A percentile compares a stretch with the other conserved stretches of the same genome.
Evolutionary conservation across 208 protist species (phyloP).

Genomic region (Spironucleus salmonicida): DNA sequence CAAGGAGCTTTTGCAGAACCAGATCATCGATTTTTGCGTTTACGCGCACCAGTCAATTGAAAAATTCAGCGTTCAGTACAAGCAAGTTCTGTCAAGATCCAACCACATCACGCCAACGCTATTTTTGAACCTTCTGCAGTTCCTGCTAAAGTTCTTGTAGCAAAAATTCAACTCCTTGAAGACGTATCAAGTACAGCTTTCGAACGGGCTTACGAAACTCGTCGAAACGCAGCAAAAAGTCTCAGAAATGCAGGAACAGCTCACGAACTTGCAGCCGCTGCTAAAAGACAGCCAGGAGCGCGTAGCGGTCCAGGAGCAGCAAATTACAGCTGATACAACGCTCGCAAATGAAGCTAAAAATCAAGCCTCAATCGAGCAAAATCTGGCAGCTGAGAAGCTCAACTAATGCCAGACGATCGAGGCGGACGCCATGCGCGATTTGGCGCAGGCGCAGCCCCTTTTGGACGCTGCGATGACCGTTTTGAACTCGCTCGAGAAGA

Average conservation of each 20-base stretch:
- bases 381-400: conserved; percentile 57
- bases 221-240: conserved; percentile 70
- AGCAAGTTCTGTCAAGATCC: conserved; percentile 66
- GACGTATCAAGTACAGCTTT: conserved; percentile 60
- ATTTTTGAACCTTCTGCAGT: conserved; percentile 81
- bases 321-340: conserved; percentile 71
- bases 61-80: conserved; percentile 53
- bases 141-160: conserved; percentile 63
- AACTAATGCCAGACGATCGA: conserved; percentile 54
- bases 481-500: conserved; percentile 79
- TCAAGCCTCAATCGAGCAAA: conserved; percentile 59
- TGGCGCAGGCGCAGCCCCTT: conserved; percentile 79
- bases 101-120: conserved; percentile 95
- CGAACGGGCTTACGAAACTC: conserved; percentile 78
- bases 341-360: conserved; percentile 43
- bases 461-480: conserved; percentile 58
- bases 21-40: conserved; percentile 37
- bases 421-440: conserved; percentile 68
- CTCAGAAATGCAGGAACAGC: conserved; percentile 64
- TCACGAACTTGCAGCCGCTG: conserved; percentile 74
- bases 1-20: conserved; percentile 23
- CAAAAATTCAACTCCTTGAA: conserved; percentile 60
- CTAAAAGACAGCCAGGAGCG: conserved; percentile 70
- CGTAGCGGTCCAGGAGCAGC: conserved; percentile 62
- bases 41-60: conserved; percentile 36